Conservation (phyloP, 78 protist genomes). For the Dictyostelium firmibasis region DNA sequence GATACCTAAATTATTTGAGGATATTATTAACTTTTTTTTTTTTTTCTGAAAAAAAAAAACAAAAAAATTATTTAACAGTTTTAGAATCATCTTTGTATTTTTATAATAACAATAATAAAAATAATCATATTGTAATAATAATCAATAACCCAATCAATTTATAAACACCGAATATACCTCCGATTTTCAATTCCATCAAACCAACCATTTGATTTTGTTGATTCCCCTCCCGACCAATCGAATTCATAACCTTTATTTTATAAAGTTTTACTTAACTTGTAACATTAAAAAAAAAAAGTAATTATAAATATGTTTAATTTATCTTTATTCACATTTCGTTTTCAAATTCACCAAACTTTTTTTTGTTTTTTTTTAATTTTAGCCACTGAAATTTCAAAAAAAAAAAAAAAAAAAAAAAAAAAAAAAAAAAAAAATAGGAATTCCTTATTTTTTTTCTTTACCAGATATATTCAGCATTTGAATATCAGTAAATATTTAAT, state of each 20-base stretch:
- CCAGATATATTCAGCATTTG: neutral
- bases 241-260: too few relatives aligned
- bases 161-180: neutral
- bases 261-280: too few relatives aligned
- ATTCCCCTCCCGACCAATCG: too few relatives aligned
- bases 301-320: neutral
- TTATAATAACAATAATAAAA: too few relatives aligned
- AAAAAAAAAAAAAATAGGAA: too few relatives aligned
- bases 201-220: neutral
- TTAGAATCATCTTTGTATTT: too few relatives aligned
- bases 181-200: neutral
- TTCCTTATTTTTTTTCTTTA: neutral
- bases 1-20: neutral
- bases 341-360: neutral
- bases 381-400: neutral
- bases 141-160: neutral
- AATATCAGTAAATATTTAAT: too few relatives aligned
- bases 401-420: too few relatives aligned
- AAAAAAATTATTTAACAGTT: too few relatives aligned
- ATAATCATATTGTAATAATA: neutral
- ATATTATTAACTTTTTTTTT: too few relatives aligned
- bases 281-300: neutral
- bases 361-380: too few relatives aligned
- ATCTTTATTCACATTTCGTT: neutral
- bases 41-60: too few relatives aligned